Base-by-base conservation (phyloP, 805 yeast species). In the Kuraishia hungarica region DNA sequence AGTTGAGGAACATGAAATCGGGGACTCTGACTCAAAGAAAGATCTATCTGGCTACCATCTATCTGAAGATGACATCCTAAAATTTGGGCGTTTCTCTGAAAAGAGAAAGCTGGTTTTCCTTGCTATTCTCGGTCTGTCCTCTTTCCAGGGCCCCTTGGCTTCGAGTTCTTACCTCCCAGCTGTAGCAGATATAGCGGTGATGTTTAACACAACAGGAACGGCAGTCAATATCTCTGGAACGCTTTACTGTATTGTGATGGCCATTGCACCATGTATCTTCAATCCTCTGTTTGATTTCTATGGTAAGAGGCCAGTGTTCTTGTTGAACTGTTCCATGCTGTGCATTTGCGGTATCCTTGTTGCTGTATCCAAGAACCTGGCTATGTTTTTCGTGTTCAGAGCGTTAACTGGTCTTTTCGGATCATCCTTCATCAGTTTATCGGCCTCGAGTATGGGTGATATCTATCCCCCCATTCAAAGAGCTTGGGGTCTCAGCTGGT, bases 371-470 rank as follows among this genome's bases (percentile, higher is more conserved):
- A 77, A 69, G 39, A 74, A 81, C 59, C 61, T 82, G 43, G 78
- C 80, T 2, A 80, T 79, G 82, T 81, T 80, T 62, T 78, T 72
- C 53, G 68, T 81, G 0, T 80, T 80, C 57, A 66, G 86, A 61
- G 72, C 78, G 2, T 53, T 75, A 10, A 69, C 77, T n/a, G 84
- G 82, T 0, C 60, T 82, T 8, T 76, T 77, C 61, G 85, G 84
- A 6, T 79, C 85, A 1, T 72, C 82, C 0, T 80, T 80, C 56
- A 80, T 81, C 64, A 68, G 79, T 48, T 70, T 80, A 26, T 84
- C 84, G 2, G 82, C 82, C 2, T 71, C 73, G 19, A 70, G 79
- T 8, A 67, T 80, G 17, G 78, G 80, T 21, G 86, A 81, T 62
- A 71, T 79, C 47, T 78, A 73, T 61, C 66, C 65, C 5, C 84